Evolutionary conservation across 495 filamentous ascomycete species (phyloP).

Genomic region (Echria macrotheca): DNA sequence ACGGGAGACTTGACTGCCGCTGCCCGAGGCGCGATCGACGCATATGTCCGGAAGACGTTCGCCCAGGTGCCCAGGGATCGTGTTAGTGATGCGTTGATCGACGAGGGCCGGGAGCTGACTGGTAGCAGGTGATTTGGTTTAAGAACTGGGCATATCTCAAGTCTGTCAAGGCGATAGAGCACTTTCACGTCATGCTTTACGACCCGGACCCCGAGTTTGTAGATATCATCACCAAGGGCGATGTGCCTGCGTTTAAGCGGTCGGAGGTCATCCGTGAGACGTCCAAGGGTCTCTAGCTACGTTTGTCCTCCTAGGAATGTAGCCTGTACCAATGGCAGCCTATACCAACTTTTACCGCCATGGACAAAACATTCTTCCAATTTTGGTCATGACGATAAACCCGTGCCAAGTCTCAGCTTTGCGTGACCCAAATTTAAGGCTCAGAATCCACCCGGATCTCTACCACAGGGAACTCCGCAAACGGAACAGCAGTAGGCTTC

Average conservation of each 20-base stretch:
- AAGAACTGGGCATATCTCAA: conserved; percentile 83
- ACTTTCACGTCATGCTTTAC: conserved; percentile 89
- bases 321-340: no score
- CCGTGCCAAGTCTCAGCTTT: no score
- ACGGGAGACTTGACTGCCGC: conserved; percentile 62
- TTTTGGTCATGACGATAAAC: no score
- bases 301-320: no score
- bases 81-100: conserved; percentile 28
- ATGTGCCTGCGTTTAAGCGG: conserved; percentile 53
- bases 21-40: conserved; percentile 59
- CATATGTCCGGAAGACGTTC: conserved; percentile 62
- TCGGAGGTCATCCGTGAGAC: conserved; percentile 1
- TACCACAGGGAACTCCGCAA: conserved; percentile 52
- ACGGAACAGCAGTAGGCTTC: conserved; percentile 54
- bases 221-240: conserved; percentile 64
- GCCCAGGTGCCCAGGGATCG: conserved; percentile 29
- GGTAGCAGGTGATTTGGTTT: conserved; percentile 71
- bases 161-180: conserved; percentile 80
- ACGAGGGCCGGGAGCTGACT: neutral
- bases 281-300: no score
- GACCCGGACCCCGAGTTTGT: conserved; percentile 66
- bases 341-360: no score
- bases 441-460: conserved; percentile 45
- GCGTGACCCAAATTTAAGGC: no score
- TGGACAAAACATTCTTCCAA: no score